Evolutionary conservation across 2,329 filamentous ascomycete species (phyloP).

Genomic region (Sarocladiaceae sp.): DNA sequence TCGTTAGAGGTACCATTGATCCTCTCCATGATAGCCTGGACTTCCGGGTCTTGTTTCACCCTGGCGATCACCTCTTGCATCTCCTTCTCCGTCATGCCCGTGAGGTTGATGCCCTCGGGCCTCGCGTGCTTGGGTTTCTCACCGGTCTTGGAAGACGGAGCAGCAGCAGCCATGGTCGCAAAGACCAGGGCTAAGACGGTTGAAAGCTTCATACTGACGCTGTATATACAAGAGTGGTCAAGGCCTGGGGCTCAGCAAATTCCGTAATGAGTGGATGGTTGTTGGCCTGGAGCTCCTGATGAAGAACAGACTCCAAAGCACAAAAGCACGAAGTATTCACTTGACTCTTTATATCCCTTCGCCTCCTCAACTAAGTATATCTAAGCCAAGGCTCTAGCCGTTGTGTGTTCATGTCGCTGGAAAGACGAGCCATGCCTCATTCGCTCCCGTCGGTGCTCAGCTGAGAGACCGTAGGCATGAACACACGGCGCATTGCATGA

Average conservation of each 20-base stretch:
- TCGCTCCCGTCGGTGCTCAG: not conserved
- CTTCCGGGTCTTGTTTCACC: not conserved
- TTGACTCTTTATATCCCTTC: too few relatives aligned
- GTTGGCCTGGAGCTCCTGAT: too few relatives aligned
- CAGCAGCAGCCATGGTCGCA: not conserved
- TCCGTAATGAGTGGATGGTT: too few relatives aligned
- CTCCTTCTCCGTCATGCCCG: not conserved
- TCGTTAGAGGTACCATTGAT: not conserved
- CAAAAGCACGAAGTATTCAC: too few relatives aligned
- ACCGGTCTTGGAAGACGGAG: not conserved
- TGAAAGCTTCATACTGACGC: slow-evolving; percentile 8
- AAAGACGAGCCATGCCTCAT: not conserved
- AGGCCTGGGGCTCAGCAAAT: not conserved
- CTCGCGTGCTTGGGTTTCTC: not conserved
- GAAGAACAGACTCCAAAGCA: too few relatives aligned
- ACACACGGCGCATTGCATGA: not conserved
- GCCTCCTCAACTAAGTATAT: too few relatives aligned
- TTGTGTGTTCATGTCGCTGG: not conserved
- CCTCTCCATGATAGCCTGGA: not conserved
- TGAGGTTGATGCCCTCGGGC: not conserved
- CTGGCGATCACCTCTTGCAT: not conserved
- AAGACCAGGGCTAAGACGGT: not conserved
- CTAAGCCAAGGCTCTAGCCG: too few relatives aligned
- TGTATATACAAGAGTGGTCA: not conserved
- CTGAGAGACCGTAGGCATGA: not conserved